A percentile compares a stretch with the other conserved stretches of the same genome.
Evolutionary conservation across 495 filamentous ascomycete genomes (phyloP).

Genomic region (Neurospora tetraspora): DNA sequence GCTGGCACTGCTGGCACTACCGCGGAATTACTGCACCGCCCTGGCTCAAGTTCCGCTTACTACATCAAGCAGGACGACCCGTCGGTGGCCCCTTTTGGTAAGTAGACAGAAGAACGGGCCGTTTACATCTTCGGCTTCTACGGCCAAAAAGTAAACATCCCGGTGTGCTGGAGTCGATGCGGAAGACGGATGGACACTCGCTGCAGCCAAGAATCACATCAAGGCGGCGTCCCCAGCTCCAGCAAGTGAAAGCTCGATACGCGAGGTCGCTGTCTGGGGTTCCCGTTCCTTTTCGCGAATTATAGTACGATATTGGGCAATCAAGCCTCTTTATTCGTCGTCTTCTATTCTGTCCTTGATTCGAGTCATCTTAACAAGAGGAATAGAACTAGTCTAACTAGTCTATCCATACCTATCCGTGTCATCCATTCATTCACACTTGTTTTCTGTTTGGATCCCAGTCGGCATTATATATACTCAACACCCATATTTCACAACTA

Average conservation of each 20-base stretch:
- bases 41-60: background rate
- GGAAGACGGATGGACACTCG: background rate
- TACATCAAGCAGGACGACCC: background rate
- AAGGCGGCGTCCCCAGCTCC: background rate
- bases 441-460: background rate
- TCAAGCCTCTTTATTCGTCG: background rate
- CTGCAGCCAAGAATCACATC: background rate
- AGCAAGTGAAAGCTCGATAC: background rate
- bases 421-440: background rate
- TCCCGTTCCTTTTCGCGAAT: background rate
- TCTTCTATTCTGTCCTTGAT: background rate
- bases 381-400: background rate
- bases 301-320: background rate
- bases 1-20: background rate
- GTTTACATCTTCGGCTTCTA: slow-evolving; percentile 2
- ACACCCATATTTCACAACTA: background rate
- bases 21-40: background rate
- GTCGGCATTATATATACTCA: background rate
- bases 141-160: slow-evolving; percentile 6
- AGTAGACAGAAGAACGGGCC: background rate
- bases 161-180: background rate
- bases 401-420: background rate
- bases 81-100: background rate
- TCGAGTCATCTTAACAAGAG: background rate
- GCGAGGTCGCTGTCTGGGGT: background rate